phyloP scores from a whole-genome alignment of 148 eudicot genomes.

The Diospyros kaki region DNA sequence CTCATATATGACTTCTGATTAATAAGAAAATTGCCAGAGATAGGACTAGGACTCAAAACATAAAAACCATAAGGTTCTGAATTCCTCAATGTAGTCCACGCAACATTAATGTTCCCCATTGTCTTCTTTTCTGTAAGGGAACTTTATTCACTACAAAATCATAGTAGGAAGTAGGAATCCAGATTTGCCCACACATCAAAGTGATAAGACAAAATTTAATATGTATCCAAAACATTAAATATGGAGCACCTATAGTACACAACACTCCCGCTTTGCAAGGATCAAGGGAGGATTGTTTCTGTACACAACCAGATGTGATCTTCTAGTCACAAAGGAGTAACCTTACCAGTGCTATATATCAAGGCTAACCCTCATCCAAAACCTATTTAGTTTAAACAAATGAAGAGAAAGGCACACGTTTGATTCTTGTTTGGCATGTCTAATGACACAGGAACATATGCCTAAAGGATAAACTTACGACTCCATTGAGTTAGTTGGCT shows the following conservation, averaged over 20 bases:
- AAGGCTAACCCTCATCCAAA: neutral
- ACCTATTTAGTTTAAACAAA: neutral
- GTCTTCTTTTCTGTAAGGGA: neutral
- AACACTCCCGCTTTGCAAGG: too few relatives aligned
- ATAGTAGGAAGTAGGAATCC: neutral
- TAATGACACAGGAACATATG: neutral
- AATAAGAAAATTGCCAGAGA: neutral
- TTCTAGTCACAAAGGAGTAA: too few relatives aligned
- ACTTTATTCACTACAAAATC: neutral
- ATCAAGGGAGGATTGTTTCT: too few relatives aligned
- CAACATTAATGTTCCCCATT: neutral
- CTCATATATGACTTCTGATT: neutral
- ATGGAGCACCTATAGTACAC: too few relatives aligned
- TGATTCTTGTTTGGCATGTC: neutral
- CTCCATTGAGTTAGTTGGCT: conserved; percentile 72
- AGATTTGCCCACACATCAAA: neutral
- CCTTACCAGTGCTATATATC: too few relatives aligned
- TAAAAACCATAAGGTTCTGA: neutral
- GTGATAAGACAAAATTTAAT: neutral
- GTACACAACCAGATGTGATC: too few relatives aligned
- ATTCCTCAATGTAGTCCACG: neutral
- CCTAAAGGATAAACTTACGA: conserved; percentile 51
- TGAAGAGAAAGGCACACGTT: neutral
- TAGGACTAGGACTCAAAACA: neutral
- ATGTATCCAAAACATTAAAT: neutral